A percentile compares a stretch with the other conserved stretches of the same genome.
phyloP scores from a whole-genome alignment of 345 rosid species.

The Bretschneidera sinensis region DNA sequence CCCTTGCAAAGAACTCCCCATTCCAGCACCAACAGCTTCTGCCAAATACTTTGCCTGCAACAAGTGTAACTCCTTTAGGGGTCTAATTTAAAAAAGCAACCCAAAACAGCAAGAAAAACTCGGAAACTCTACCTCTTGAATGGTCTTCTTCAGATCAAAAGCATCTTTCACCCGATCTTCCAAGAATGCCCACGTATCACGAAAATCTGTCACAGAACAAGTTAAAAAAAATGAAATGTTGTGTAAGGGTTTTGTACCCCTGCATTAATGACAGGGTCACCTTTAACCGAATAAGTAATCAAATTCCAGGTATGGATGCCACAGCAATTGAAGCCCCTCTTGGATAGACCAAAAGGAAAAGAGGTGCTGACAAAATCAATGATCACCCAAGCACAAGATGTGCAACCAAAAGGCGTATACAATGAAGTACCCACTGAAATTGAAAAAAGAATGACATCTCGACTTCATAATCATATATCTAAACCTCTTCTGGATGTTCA shows the following conservation, averaged over 20 bases:
- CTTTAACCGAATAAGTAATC: no score
- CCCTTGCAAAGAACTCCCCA: conserved; percentile 81
- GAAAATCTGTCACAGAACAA: conserved; percentile 44
- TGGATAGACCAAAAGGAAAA: no score
- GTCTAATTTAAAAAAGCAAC: not conserved
- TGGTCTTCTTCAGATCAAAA: conserved; percentile 74
- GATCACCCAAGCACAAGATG: no score
- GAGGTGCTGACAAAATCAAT: no score
- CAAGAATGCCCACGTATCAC: conserved; percentile 79
- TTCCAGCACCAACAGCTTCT: conserved; percentile 80
- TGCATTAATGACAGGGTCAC: no score
- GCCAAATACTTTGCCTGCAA: conserved; percentile 87
- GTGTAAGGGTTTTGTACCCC: not conserved
- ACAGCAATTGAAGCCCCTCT: no score
- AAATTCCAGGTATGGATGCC: no score
- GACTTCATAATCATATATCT: no score
- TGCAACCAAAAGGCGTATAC: no score
- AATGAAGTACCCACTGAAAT: no score
- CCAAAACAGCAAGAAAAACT: conserved; percentile 7
- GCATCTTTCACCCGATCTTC: conserved; percentile 83
- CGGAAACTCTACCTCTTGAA: conserved; percentile 69
- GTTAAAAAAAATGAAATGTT: not conserved
- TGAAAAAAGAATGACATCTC: no score
- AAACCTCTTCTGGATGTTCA: no score
- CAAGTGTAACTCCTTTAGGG: conserved; percentile 10